Evolutionary conservation across 176 grass and related monocot species (phyloP), one percentile per base, ranked within the genome.

Genomic region (Carex kokanica): DNA sequence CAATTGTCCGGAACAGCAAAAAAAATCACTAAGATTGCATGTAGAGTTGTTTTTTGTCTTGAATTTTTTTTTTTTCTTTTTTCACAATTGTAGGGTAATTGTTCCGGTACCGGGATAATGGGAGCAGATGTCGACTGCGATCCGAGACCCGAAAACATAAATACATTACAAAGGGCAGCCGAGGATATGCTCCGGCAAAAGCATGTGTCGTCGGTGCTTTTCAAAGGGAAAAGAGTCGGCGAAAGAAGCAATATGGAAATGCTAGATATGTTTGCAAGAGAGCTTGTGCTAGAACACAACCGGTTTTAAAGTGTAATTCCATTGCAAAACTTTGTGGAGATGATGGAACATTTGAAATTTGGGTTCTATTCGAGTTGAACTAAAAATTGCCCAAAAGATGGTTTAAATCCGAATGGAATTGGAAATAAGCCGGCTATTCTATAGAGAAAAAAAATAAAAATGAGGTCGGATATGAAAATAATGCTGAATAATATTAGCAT

Each of bases 211-310:
- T 99, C 97, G 45, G 85, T 99, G 71, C 87, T 99, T 13, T 96
- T 99, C 49, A 86, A 92, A 71, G 97, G 97, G 61, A 89, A 87
- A 90, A 89, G 85, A n/a, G 68, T 95, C 10, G 88, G 85, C 8
- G 93, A 96, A 87, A 88, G 90, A 84, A 95, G 89, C 16, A 99
- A 96, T 81, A 87, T 92, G 84, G 93, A 99, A 87, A 96, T 90
- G 89, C 82, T 99, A 79, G 96, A 99, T 25, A 53, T 80, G 86
- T 95, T 99, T 86, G 93, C 96, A 0, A 85, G 79, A 64, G 86
- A 95, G 77, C 93, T 99, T 40, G 89, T 95, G 14, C 84, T 85
- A 13, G 96, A 99, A 88, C 96, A 90, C 78, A 84, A 79, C 55
- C 85, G 96, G 51, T 53, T 75, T 2, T 75, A 7, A 27, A 49